These are phyloP conservation scores for Coemansia sp. DNA, from an alignment of 192 early-diverging fungal species.

Conservation along the genomic window DNA sequence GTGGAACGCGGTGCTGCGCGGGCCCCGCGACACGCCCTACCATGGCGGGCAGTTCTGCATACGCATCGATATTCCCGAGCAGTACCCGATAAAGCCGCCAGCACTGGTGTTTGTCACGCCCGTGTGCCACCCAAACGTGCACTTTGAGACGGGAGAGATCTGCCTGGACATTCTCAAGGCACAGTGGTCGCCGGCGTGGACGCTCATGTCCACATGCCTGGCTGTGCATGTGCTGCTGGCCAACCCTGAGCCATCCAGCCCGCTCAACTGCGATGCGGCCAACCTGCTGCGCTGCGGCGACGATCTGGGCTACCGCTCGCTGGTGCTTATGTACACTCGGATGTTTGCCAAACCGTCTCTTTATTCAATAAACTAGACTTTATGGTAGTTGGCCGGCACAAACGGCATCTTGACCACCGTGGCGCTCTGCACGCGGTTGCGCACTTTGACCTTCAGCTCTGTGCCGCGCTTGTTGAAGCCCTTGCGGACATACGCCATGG, in stretches of 20 bases:
- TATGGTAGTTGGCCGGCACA: constrained; percentile 78
- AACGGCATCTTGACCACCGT: constrained; percentile 94
- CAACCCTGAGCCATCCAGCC: constrained; percentile 84
- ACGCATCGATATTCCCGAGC: constrained; percentile 66
- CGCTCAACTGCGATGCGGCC: constrained; percentile 94
- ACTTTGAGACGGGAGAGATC: constrained; percentile 94
- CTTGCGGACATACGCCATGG: constrained; percentile 92
- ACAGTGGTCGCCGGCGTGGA: constrained; percentile 96
- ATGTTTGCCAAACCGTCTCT: constrained; percentile 56
- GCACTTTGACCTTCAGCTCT: constrained; percentile 85
- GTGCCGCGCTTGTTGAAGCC: constrained; percentile 92
- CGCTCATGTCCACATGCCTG: constrained; percentile 76
- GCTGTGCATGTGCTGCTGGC: constrained; percentile 83
- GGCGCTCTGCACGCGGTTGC: constrained; percentile 80
- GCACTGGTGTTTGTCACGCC: constrained; percentile 72
- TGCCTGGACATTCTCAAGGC: constrained; percentile 93
- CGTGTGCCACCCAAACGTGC: constrained; percentile 94
- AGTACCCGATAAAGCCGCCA: constrained; percentile 74
- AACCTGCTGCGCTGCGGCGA: constrained; percentile 89
- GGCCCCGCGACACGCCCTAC: constrained; percentile 50
- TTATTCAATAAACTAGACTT: constrained; percentile 30
- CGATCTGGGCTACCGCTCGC: constrained; percentile 76
- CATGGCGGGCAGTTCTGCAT: constrained; percentile 81
- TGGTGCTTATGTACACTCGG: constrained; percentile 82
- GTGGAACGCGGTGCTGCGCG: constrained; percentile 52